Conservation (phyloP, 2,329 filamentous ascomycete species). For the Teratosphaeria gauchensis region DNA sequence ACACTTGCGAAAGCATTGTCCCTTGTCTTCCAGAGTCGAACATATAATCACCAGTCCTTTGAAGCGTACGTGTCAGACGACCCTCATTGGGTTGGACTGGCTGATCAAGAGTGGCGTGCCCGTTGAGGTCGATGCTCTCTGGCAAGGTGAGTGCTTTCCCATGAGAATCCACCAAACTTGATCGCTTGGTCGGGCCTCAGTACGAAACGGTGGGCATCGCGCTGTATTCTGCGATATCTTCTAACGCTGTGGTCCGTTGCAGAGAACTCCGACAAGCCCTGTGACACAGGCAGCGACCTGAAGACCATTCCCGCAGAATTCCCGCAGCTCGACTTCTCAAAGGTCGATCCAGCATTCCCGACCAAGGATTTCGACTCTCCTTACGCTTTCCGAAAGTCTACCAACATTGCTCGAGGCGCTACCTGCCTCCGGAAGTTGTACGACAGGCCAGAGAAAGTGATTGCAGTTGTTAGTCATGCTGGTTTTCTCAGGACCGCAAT, state of each 20-base stretch:
- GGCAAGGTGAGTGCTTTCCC: slow-evolving; percentile 46
- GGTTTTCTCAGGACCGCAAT: neutral
- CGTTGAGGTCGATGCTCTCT: slow-evolving; percentile 50
- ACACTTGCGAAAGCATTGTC: slow-evolving; percentile 26
- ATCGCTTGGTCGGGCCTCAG: neutral
- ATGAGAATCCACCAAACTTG: too few relatives aligned
- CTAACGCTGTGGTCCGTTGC: neutral
- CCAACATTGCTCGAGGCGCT: slow-evolving; percentile 48
- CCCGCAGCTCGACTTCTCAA: slow-evolving; percentile 47
- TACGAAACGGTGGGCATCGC: neutral
- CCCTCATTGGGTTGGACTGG: slow-evolving; percentile 48
- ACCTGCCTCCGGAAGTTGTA: slow-evolving; percentile 29
- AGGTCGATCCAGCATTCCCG: slow-evolving; percentile 51
- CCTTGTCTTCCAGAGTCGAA: slow-evolving; percentile 37
- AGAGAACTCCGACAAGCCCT: slow-evolving; percentile 43
- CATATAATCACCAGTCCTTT: slow-evolving; percentile 56
- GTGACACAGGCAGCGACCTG: slow-evolving; percentile 50
- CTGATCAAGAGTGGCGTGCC: slow-evolving; percentile 46
- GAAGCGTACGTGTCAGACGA: slow-evolving; percentile 56
- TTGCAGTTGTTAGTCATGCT: slow-evolving; percentile 22
- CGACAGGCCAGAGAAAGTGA: slow-evolving; percentile 47
- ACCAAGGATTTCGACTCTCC: slow-evolving; percentile 45
- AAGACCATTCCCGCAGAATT: slow-evolving; percentile 39
- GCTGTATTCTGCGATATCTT: neutral
- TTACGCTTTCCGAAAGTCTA: slow-evolving; percentile 46